Percentiles rank a stretch among this genome's conserved stretches.
phyloP scores from a whole-genome alignment of 108 stramenopile species.

The Hondaea fermentalgiana region DNA sequence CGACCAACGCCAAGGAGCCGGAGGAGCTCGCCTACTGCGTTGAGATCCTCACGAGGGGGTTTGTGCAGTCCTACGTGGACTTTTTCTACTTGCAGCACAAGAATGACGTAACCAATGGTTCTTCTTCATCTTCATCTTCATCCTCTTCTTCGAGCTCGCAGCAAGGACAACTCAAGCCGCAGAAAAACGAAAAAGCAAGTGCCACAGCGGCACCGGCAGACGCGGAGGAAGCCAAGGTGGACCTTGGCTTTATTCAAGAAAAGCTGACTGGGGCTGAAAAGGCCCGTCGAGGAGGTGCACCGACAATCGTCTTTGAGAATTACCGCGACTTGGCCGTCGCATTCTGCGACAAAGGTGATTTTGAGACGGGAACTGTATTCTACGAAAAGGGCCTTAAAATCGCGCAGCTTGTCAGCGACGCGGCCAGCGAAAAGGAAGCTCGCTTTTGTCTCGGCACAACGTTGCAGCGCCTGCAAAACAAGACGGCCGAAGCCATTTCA shows the following conservation, averaged over 20 bases:
- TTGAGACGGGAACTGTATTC: slow-evolving; percentile 45
- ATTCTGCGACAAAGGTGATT: slow-evolving; percentile 32
- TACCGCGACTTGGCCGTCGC: slow-evolving; percentile 42
- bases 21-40: slow-evolving; percentile 18
- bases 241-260: slow-evolving; percentile 39
- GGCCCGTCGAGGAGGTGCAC: slow-evolving; percentile 43
- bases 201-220: background rate
- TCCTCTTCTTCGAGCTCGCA: too few relatives aligned
- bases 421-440: slow-evolving; percentile 42
- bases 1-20: background rate
- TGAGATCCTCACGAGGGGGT: slow-evolving; percentile 40
- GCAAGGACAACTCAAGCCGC: too few relatives aligned
- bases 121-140: too few relatives aligned
- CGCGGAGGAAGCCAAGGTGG: slow-evolving; percentile 19
- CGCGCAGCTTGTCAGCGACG: slow-evolving; percentile 41
- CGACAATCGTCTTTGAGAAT: slow-evolving; percentile 33
- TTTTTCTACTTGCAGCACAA: slow-evolving; percentile 56
- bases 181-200: background rate
- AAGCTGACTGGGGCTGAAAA: slow-evolving; percentile 40
- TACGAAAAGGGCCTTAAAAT: slow-evolving; percentile 52
- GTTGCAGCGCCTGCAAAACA: slow-evolving; percentile 28
- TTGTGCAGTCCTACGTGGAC: slow-evolving; percentile 51
- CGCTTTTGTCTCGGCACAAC: slow-evolving; percentile 35
- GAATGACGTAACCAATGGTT: slow-evolving; percentile 27
- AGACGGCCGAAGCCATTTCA: slow-evolving; percentile 23